phyloP scores from a whole-genome alignment of 306 rosid genomes.

The Spatholobus suberectus region DNA sequence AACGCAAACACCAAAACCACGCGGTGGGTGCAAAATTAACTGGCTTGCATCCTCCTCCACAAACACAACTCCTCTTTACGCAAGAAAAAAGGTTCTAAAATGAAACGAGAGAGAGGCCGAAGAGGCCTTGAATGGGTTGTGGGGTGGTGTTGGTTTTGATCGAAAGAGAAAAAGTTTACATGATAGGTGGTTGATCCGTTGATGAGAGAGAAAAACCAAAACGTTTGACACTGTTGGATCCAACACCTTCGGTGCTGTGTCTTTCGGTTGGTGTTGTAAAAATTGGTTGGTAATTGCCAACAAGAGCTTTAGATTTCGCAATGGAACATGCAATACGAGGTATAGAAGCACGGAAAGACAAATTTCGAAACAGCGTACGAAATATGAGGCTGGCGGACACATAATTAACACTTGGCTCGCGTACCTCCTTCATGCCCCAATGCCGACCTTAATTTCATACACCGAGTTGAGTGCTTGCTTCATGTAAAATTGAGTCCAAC shows the following conservation, averaged over 20 bases:
- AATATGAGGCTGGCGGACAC: background rate
- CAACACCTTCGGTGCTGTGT: background rate
- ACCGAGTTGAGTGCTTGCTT: background rate
- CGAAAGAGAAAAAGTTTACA: background rate
- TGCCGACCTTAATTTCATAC: background rate
- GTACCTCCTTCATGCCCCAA: background rate
- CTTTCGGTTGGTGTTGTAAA: background rate
- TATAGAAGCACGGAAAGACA: background rate
- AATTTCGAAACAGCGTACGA: background rate
- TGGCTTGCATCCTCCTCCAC: conserved; percentile 11
- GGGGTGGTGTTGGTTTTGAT: conserved; percentile 28
- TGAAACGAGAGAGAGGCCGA: background rate
- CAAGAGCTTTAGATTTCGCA: background rate
- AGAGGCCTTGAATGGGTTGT: conserved; percentile 14
- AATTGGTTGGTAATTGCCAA: conserved; percentile 1
- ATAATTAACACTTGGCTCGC: background rate
- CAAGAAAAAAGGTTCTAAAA: background rate
- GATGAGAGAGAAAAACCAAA: background rate
- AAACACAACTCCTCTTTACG: conserved; percentile 4
- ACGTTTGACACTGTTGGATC: background rate
- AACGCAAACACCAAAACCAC: background rate
- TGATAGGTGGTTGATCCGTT: conserved; percentile 17
- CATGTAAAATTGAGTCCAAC: too few species aligned
- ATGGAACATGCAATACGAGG: background rate
- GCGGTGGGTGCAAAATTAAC: background rate